A percentile compares a stretch with the other conserved stretches of the same genome.
phyloP scores from a whole-genome alignment of 2,329 filamentous ascomycete species.

The Monosporascus sp. region DNA sequence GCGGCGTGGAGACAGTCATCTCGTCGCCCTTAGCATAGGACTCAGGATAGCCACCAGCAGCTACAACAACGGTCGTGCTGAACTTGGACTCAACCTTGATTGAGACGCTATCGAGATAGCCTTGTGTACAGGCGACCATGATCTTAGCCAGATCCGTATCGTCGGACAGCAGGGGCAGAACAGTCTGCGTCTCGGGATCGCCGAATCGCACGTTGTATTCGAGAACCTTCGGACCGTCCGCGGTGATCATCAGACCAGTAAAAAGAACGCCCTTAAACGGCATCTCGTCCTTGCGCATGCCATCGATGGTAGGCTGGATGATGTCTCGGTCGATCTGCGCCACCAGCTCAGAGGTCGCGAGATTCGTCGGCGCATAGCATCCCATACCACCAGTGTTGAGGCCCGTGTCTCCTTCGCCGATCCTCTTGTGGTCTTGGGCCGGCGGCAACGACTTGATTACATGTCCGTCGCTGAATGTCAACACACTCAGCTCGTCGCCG shows the following conservation, averaged over 20 bases:
- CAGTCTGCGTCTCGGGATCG: conserved; percentile 74
- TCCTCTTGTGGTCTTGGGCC: conserved; percentile 94
- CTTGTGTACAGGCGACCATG: conserved; percentile 77
- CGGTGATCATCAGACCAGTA: conserved; percentile 79
- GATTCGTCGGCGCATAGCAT: conserved; percentile 86
- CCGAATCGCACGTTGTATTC: conserved; percentile 80
- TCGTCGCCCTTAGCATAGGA: conserved; percentile 73
- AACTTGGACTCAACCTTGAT: conserved; percentile 65
- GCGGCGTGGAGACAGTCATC: conserved; percentile 44
- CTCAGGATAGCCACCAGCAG: conserved; percentile 85
- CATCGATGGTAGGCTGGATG: conserved; percentile 82
- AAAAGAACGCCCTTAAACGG: conserved; percentile 73
- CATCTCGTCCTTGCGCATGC: conserved; percentile 76
- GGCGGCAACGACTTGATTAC: conserved; percentile 78
- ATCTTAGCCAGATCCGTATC: conserved; percentile 83
- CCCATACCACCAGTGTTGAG: conserved; percentile 98
- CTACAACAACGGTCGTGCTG: conserved; percentile 89
- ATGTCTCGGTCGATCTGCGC: conserved; percentile 74
- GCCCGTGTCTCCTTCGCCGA: conserved; percentile 82
- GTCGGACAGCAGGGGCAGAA: conserved; percentile 69
- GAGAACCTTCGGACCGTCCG: conserved; percentile 62
- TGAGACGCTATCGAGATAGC: conserved; percentile 64
- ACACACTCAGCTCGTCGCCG: conserved; percentile 86
- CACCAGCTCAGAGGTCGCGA: conserved; percentile 69
- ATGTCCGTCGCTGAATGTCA: conserved; percentile 87